These are phyloP conservation scores for Talaromyces sp. DNA, from an alignment of 2,329 filamentous ascomycete genomes.

Conservation along the genomic window DNA sequence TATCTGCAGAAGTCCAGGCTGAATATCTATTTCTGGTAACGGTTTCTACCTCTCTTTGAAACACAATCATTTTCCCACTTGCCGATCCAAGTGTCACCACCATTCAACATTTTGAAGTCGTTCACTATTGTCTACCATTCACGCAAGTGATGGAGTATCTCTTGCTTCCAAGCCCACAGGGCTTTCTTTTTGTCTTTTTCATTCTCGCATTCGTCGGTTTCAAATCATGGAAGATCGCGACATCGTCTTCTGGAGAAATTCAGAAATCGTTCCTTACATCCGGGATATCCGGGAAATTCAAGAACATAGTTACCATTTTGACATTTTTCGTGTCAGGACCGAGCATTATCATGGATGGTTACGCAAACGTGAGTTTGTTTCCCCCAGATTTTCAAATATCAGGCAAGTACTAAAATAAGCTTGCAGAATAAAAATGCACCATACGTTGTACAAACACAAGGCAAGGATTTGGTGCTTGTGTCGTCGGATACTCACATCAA, in stretches of 20 bases:
- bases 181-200: not conserved
- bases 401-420: not conserved
- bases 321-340: not conserved
- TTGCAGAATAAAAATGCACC: not conserved
- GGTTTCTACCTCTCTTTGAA: not conserved
- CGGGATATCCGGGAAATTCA: not conserved
- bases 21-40: not conserved
- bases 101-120: not conserved
- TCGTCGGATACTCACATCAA: slow-evolving; percentile 4
- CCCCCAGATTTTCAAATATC: not conserved
- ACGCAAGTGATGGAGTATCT: not conserved
- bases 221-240: not conserved
- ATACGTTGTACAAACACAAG: not conserved
- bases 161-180: not conserved
- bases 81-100: not conserved
- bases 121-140: too few species aligned
- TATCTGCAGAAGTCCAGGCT: not conserved
- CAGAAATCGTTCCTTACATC: not conserved
- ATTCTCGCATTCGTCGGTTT: not conserved
- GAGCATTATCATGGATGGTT: not conserved
- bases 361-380: not conserved
- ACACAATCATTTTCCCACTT: not conserved
- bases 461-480: not conserved
- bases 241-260: not conserved
- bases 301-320: not conserved